A percentile compares a stretch with the other conserved stretches of the same genome.
Evolutionary conservation across 129 eudicot species (phyloP).

Genomic region (Apium graveolens): DNA sequence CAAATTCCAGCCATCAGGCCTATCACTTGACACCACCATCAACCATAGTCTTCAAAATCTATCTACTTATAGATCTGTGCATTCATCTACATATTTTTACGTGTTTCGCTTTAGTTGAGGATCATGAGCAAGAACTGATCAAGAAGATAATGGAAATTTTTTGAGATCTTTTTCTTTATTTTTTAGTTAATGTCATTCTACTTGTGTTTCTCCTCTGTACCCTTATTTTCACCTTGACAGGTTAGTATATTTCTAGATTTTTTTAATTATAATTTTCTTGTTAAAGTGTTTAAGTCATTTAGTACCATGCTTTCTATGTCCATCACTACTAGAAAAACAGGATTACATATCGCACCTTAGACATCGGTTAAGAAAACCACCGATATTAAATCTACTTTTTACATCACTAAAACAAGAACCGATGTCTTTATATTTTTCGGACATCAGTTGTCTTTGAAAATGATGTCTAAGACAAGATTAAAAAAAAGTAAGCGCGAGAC

Average conservation of each 20-base stretch:
- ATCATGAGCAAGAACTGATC: no score
- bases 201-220: conserved; percentile 42
- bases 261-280: neutral
- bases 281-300: neutral
- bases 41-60: neutral
- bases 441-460: no score
- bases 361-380: no score
- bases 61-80: no score
- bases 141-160: conserved; percentile 4
- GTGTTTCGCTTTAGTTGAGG: neutral
- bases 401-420: no score
- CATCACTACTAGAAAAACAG: no score
- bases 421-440: no score
- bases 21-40: neutral
- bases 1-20: neutral
- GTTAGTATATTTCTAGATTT: conserved; percentile 19
- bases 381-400: no score
- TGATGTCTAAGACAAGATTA: no score
- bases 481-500: no score
- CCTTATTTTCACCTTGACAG: conserved; percentile 59
- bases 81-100: neutral
- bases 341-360: no score
- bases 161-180: conserved; percentile 35
- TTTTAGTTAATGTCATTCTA: conserved; percentile 27
- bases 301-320: neutral